Evolutionary conservation across 495 filamentous ascomycete genomes (phyloP).

Genomic region (Penicillium cosmopolitanum): DNA sequence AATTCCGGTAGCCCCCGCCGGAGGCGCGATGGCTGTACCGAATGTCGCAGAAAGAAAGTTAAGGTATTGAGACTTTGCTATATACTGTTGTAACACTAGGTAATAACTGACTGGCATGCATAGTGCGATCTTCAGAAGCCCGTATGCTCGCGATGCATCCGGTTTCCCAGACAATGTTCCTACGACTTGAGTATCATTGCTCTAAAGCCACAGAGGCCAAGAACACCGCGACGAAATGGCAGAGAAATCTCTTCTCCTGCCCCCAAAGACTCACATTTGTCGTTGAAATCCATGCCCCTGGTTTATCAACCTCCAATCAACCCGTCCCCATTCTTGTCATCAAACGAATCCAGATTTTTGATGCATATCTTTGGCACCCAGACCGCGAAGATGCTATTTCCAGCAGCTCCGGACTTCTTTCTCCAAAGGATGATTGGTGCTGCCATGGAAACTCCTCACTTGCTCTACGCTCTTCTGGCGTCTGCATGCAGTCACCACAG

Average conservation of each 20-base stretch:
- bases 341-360: conserved; percentile 29
- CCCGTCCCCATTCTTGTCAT: conserved; percentile 25
- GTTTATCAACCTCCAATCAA: conserved; percentile 22
- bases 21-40: conserved; percentile 38
- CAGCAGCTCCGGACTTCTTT: conserved; percentile 30
- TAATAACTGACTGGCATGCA: not conserved
- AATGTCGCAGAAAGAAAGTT: conserved; percentile 41
- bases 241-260: not conserved
- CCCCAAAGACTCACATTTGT: not conserved
- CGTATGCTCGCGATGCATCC: conserved; percentile 33
- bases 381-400: conserved; percentile 34
- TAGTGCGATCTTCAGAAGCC: conserved; percentile 37
- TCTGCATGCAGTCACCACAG: conserved; percentile 35
- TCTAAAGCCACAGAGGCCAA: conserved; percentile 6
- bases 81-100: not conserved
- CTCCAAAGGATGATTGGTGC: conserved; percentile 29
- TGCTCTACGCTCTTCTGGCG: conserved; percentile 36
- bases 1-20: conserved; percentile 12
- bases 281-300: not conserved
- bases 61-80: conserved; percentile 20
- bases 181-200: conserved; percentile 30
- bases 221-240: not conserved
- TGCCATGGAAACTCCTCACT: conserved; percentile 33
- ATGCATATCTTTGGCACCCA: conserved; percentile 34
- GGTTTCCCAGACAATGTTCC: conserved; percentile 31